Conservation (phyloP, 129 eudicot genomes). For the Solidago caesia region DNA sequence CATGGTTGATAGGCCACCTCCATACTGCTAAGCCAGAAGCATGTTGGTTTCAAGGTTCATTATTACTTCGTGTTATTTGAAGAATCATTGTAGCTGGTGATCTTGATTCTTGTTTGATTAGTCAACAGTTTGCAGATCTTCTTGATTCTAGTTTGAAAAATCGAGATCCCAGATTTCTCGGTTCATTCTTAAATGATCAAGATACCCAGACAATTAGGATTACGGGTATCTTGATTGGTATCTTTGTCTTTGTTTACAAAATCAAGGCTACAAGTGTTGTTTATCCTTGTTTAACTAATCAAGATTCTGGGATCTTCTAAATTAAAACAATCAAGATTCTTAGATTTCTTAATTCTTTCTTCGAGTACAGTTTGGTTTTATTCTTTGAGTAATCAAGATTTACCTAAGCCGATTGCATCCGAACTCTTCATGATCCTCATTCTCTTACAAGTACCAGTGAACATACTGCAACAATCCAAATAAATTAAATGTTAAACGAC, state of each 20-base stretch:
- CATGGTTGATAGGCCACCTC: too few relatives aligned
- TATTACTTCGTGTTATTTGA: background rate
- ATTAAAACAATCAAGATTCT: background rate
- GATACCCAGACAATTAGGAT: too few relatives aligned
- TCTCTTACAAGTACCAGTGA: slow-evolving; percentile 61
- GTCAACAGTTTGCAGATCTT: background rate
- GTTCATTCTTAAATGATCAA: too few relatives aligned
- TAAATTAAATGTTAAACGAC: slow-evolving; percentile 19
- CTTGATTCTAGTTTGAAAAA: background rate
- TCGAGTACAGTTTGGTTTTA: background rate
- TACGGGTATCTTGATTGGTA: too few relatives aligned
- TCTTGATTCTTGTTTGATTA: background rate
- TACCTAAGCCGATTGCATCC: slow-evolving; percentile 70
- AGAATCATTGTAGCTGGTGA: too few relatives aligned
- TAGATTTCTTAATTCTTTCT: background rate
- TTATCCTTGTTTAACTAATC: too few relatives aligned
- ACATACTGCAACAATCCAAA: slow-evolving; percentile 52
- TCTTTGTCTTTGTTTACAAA: too few relatives aligned
- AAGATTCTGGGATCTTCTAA: too few relatives aligned
- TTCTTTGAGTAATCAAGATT: slow-evolving; percentile 7
- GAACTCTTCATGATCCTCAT: slow-evolving; percentile 78
- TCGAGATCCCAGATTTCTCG: background rate
- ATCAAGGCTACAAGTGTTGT: too few relatives aligned
- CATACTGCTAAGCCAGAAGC: too few relatives aligned
- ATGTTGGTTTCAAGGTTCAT: too few relatives aligned